These are phyloP conservation scores for Fusarium sp. DNA, from an alignment of 2,329 filamentous ascomycete genomes.

Conservation along the genomic window DNA sequence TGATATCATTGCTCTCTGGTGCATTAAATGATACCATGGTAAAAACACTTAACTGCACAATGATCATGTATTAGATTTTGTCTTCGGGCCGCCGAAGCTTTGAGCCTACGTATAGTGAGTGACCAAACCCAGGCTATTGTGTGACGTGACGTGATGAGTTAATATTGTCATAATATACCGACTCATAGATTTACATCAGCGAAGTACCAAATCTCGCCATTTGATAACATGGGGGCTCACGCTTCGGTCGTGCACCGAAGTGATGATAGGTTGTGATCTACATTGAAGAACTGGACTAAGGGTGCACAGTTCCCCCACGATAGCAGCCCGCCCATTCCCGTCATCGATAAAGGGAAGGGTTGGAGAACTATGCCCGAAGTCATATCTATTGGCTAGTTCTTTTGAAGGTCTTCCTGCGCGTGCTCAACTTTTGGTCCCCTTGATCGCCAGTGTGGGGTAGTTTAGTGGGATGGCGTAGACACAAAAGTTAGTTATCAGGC, in stretches of 20 bases:
- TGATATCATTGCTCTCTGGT: slow-evolving; percentile 18
- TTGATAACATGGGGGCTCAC: background rate
- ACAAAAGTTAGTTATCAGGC: slow-evolving; percentile 10
- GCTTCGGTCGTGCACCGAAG: background rate
- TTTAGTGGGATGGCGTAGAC: background rate
- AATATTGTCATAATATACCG: background rate
- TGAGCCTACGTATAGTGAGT: slow-evolving; percentile 23
- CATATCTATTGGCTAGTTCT: slow-evolving; percentile 16
- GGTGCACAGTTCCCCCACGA: background rate
- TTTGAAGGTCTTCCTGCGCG: slow-evolving; percentile 11
- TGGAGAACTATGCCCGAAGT: background rate
- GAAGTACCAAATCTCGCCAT: slow-evolving; percentile 6
- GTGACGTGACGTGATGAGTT: slow-evolving; percentile 22
- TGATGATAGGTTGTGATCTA: slow-evolving; percentile 20
- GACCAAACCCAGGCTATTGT: background rate
- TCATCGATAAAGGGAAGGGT: background rate
- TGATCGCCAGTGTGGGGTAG: slow-evolving; percentile 31
- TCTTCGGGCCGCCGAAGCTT: background rate
- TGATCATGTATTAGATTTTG: background rate
- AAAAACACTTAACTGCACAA: background rate
- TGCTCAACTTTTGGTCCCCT: slow-evolving; percentile 32
- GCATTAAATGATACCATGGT: slow-evolving; percentile 30
- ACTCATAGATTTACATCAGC: background rate
- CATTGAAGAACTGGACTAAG: slow-evolving; percentile 5
- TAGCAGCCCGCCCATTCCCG: background rate